Conservation (phyloP, 352 stramenopile species). For the Pythium biforme region DNA sequence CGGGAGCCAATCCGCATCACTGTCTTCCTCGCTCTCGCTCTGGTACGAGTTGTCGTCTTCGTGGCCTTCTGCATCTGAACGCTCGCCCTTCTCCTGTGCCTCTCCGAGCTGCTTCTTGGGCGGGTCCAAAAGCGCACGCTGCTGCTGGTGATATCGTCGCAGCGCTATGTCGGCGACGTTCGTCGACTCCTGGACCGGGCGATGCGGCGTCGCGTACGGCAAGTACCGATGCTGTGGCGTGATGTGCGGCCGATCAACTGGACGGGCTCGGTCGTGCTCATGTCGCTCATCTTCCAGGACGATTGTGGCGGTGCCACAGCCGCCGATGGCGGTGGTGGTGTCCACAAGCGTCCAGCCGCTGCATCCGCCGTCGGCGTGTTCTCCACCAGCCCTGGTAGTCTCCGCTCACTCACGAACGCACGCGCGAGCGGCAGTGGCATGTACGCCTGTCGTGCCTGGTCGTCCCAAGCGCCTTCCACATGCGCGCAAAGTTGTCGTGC, state of each 20-base stretch:
- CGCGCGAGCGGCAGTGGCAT: conserved; percentile 7
- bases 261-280: conserved; percentile 7
- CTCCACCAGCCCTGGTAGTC: conserved; percentile 10
- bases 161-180: too few species aligned
- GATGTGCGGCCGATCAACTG: too few species aligned
- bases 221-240: not conserved
- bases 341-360: not conserved
- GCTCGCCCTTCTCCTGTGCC: not conserved
- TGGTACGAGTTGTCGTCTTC: not conserved
- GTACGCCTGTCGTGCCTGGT: not conserved
- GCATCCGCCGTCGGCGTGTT: not conserved
- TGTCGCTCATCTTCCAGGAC: not conserved
- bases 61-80: too few species aligned
- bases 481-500: conserved; percentile 3
- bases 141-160: not conserved
- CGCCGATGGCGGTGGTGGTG: not conserved
- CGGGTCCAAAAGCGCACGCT: too few species aligned
- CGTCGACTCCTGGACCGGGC: too few species aligned
- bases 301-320: too few species aligned
- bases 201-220: too few species aligned
- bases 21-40: not conserved
- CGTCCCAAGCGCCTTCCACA: conserved; percentile 6
- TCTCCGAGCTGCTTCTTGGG: not conserved
- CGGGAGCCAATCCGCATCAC: not conserved
- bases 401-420: conserved; percentile 11